Base-by-base conservation (phyloP, 2,329 filamentous ascomycete genomes). In the Pyricularia pennisetigena region DNA sequence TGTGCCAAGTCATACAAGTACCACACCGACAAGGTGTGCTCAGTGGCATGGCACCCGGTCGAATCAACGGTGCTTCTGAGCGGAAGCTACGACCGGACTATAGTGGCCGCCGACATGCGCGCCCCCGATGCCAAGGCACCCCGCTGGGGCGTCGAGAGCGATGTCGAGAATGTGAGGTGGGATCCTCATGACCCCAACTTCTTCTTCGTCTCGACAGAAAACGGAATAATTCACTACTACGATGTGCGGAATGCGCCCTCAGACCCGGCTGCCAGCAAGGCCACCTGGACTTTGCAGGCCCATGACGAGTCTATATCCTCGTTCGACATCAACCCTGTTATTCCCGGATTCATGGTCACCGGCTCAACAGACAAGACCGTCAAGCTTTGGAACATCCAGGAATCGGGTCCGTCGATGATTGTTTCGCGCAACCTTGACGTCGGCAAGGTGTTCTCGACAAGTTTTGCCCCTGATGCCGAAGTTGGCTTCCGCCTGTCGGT, bases 1-100 rank as follows among this genome's bases (percentile, higher is more conserved):
- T 97, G 93, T 79, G 95, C 95, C 74, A 95, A 97, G 81, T 97
- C 94, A 63, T 99, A 99, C 83, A 62, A 26, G 20, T 92, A 97
- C 80, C 95, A 99, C 81, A 97, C 92, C 49, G 95, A 97, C 84
- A 99, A 99, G 82, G 94, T 98, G 72, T 99, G 94, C 85, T 93
- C 94, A 26, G 82, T 99, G 68, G 91, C 94, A 72, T 99, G 96
- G 95, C 93, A 98, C 82, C 86, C 91, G 0, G 86, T 85, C 62
- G 92, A 97, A 78, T 88, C 94, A 2, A 97, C 95, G 0, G 88
- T 97, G 24, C 85, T 99, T 28, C 85, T 99, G 69, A 97, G 90
- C 74, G 95, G 95, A 70, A 96, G 92, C 76, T 99, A 98, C 80
- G 95, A 99, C 79, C 89, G 93, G 71, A 98, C 94, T 3, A 86